Evolutionary conservation across 345 rosid species (phyloP), one percentile per base, ranked within the genome.

Genomic region (Bruguiera sexangula): DNA sequence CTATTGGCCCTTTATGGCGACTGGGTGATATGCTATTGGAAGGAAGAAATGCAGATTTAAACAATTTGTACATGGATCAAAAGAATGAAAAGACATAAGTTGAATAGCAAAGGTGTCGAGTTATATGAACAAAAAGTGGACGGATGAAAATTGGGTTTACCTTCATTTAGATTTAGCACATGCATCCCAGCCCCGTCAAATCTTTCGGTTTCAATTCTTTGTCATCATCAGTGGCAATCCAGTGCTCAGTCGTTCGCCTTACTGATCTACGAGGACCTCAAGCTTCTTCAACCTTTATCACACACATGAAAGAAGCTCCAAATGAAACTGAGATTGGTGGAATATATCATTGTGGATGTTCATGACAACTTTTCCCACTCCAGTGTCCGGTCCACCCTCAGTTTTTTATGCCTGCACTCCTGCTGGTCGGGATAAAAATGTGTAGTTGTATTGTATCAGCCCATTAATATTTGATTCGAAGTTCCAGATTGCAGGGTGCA

Each of bases 331-430:
- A 85, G 81, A 21, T 54, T 50, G 78, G 62, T 29, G 72, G 72
- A 78, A 67, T 39, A 74, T 51, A 70, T 63, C 59, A 29, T 36
- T 48, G 26, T 6, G 1, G 3, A 19, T 30, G 37, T 71, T 53
- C 69, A 46, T 31, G 53, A 19, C n/a, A 67, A 27, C 18, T 36
- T 29, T 26, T 69, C 50, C 76, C 80, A 60, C 72, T 75, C 74
- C 75, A 64, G 43, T 43, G 50, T 43, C 50, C 50, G 3, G 19
- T 43, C 63, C 85, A 80, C 74, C 76, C 93, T 77, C 80, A 78
- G 83, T 69, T 77, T 75, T 68, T 69, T 74, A 78, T 80, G 90
- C 89, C 93, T 83, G 90, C 93, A 83, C 85, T 67, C 86, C 81
- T 71, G 73, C 87, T 82, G 73, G 70, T 65, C 68, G 72, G 60